A percentile compares a stretch with the other conserved stretches of the same genome.
Conservation (phyloP, 495 filamentous ascomycete genomes). For the Tuber indicum region DNA sequence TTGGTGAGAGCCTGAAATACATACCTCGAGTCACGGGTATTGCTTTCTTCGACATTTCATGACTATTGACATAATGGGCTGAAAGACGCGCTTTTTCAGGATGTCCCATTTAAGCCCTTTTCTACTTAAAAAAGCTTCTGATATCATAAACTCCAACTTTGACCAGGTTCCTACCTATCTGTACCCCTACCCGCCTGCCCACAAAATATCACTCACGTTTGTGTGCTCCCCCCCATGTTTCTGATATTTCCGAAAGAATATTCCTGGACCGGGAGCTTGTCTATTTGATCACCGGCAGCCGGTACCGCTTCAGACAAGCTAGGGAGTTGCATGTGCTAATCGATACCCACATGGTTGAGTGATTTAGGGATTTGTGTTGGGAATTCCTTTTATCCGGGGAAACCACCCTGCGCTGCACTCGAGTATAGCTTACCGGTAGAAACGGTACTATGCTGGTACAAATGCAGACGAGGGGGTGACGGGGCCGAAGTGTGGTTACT, state of each 20-base stretch:
- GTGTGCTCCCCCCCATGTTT: not conserved
- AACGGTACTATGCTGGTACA: no score
- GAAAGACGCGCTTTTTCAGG: not conserved
- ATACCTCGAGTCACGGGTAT: not conserved
- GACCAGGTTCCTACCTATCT: not conserved
- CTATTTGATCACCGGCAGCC: not conserved
- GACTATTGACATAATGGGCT: not conserved
- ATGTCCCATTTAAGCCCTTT: not conserved
- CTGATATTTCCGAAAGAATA: not conserved
- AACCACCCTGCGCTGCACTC: not conserved
- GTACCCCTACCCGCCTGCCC: not conserved
- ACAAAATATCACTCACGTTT: not conserved
- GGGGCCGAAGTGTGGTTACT: not conserved
- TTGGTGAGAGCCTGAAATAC: not conserved
- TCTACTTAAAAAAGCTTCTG: not conserved
- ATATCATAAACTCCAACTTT: no score
- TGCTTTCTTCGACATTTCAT: not conserved
- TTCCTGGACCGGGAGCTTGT: not conserved
- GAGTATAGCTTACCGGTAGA: no score
- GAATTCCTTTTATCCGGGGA: not conserved
- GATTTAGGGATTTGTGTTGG: not conserved
- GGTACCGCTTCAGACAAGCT: not conserved
- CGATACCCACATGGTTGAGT: not conserved
- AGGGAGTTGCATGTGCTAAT: not conserved
- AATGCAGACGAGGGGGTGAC: no score